A percentile compares a stretch with the other conserved stretches of the same genome.
Evolutionary conservation across 805 yeast species (phyloP).

Genomic region (Saccharomycopsis malanga): DNA sequence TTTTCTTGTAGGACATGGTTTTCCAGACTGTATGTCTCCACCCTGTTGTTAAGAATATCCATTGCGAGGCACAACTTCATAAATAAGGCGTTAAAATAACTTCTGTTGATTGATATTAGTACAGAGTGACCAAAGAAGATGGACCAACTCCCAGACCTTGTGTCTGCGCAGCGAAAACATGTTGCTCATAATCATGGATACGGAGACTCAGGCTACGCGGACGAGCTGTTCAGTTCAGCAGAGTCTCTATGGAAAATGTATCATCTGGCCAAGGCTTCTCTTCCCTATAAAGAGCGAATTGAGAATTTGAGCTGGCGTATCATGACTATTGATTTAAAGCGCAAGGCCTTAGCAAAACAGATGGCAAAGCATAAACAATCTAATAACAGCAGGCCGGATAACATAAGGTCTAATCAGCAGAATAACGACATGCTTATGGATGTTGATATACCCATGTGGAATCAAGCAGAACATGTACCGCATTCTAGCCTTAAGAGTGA

Average conservation of each 20-base stretch:
- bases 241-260: conserved; percentile 76
- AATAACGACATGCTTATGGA: neutral
- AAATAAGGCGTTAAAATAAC: too few relatives aligned
- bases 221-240: conserved; percentile 28
- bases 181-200: neutral
- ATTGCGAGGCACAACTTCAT: too few relatives aligned
- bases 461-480: conserved; percentile 1
- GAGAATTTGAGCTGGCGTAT: conserved; percentile 84
- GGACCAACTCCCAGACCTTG: conserved; percentile 17
- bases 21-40: too few relatives aligned
- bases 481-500: conserved; percentile 11
- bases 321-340: conserved; percentile 45
- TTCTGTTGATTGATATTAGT: too few relatives aligned
- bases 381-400: neutral
- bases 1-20: too few relatives aligned
- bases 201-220: neutral
- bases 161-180: conserved; percentile 16
- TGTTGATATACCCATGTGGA: conserved; percentile 11
- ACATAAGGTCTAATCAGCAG: neutral
- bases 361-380: neutral
- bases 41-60: too few relatives aligned
- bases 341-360: too few relatives aligned
- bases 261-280: conserved; percentile 60
- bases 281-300: conserved; percentile 73
- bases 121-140: too few relatives aligned